These are phyloP conservation scores for Rostrohypoxylon terebratum DNA, from an alignment of 495 filamentous ascomycete genomes.

Conservation along the genomic window DNA sequence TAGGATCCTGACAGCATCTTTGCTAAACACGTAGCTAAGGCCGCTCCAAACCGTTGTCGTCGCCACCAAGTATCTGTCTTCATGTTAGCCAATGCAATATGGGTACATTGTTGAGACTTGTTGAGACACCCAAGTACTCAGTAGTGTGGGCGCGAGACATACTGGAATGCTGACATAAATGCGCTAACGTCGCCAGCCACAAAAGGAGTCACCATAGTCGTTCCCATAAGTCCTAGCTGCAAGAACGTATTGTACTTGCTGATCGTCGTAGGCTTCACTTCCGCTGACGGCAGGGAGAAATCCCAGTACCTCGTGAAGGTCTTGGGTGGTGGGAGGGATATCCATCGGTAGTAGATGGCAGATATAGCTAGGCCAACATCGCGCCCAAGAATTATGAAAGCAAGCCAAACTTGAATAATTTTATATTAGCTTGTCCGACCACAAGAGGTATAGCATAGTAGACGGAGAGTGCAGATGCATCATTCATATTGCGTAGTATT, in stretches of 20 bases:
- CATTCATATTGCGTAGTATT: neutral
- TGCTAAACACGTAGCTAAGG: constrained; percentile 82
- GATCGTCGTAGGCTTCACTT: constrained; percentile 90
- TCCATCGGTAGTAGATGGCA: constrained; percentile 95
- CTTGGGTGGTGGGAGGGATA: constrained; percentile 90
- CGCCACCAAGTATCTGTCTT: constrained; percentile 75
- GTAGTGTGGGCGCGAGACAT: constrained; percentile 54
- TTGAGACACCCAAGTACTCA: constrained; percentile 14
- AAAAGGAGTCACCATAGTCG: constrained; percentile 79
- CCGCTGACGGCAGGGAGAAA: constrained; percentile 90
- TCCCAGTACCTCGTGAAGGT: constrained; percentile 97
- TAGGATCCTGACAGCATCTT: constrained; percentile 83
- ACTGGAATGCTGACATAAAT: constrained; percentile 77
- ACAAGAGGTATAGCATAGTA: neutral
- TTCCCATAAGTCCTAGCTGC: constrained; percentile 81
- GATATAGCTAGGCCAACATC: constrained; percentile 88
- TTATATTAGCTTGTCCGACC: neutral
- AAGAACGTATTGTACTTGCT: constrained; percentile 90
- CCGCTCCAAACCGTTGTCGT: constrained; percentile 87
- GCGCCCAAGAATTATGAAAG: constrained; percentile 86
- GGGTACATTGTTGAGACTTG: neutral
- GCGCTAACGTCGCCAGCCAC: constrained; percentile 67
- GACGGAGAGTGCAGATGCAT: neutral
- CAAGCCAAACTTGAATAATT: constrained; percentile 77
- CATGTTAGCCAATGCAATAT: constrained; percentile 10